Percentiles rank a stretch among this genome's conserved stretches.
These are phyloP conservation scores for Ganoderma sp. DNA, from an alignment of 1,284 basidiomycete species.

Conservation along the genomic window DNA sequence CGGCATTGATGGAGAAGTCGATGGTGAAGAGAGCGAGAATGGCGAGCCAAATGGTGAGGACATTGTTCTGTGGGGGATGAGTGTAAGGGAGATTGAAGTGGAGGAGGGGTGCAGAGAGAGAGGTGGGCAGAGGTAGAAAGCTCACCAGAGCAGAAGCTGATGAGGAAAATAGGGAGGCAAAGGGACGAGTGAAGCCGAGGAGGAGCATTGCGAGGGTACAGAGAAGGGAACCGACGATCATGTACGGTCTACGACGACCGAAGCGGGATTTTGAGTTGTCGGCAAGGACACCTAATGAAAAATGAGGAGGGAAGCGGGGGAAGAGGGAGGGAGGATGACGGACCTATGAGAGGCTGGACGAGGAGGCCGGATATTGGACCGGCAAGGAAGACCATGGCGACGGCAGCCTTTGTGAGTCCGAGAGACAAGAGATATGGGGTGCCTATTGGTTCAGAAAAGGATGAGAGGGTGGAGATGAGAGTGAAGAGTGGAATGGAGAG, in stretches of 20 bases:
- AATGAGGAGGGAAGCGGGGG: background rate
- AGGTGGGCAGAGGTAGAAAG: background rate
- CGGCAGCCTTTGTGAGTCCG: constrained; percentile 85
- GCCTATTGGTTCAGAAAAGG: constrained; percentile 46
- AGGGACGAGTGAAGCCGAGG: constrained; percentile 82
- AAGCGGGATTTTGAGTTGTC: constrained; percentile 88
- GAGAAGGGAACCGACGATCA: constrained; percentile 73
- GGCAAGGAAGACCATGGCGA: constrained; percentile 93
- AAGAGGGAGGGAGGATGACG: constrained; percentile 14
- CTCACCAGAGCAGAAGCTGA: constrained; percentile 27
- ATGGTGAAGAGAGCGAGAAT: constrained; percentile 87
- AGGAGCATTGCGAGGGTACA: constrained; percentile 80
- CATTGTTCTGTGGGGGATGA: constrained; percentile 55
- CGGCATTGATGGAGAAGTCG: constrained; percentile 93
- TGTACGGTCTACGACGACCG: constrained; percentile 86
- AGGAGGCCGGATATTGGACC: constrained; percentile 92
- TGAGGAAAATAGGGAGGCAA: constrained; percentile 67
- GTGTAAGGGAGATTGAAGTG: background rate
- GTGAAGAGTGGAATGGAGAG: background rate
- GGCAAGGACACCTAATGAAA: constrained; percentile 69
- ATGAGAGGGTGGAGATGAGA: background rate
- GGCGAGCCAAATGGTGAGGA: constrained; percentile 78
- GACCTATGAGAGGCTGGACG: constrained; percentile 89
- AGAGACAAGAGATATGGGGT: constrained; percentile 92
- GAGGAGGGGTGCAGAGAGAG: background rate